Percentiles rank a stretch among this genome's conserved stretches.
phyloP scores from a whole-genome alignment of 179 eudicot genomes.

The Silene vulgaris region DNA sequence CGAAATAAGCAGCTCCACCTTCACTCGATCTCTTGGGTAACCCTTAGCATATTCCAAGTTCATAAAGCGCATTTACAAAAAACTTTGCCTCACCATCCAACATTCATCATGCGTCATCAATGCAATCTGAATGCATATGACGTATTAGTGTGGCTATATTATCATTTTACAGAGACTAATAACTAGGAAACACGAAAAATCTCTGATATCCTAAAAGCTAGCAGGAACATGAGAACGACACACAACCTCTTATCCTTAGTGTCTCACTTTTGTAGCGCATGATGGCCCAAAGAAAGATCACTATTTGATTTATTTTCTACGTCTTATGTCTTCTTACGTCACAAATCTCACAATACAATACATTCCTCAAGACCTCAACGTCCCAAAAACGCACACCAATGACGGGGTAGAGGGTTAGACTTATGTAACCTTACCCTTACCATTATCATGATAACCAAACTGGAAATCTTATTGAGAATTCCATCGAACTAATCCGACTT shows the following conservation, averaged over 20 bases:
- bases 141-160: slow-evolving; percentile 42
- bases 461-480: too few species aligned
- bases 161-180: slow-evolving; percentile 20
- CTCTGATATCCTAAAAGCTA: background rate
- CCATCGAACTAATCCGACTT: too few species aligned
- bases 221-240: background rate
- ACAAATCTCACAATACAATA: too few species aligned
- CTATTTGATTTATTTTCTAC: too few species aligned
- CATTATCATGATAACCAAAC: too few species aligned
- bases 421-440: too few species aligned
- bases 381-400: too few species aligned
- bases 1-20: slow-evolving; percentile 22
- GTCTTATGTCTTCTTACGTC: too few species aligned
- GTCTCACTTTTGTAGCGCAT: background rate
- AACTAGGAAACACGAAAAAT: slow-evolving; percentile 2
- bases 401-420: too few species aligned
- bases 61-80: slow-evolving; percentile 39
- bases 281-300: too few species aligned
- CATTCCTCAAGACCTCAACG: too few species aligned
- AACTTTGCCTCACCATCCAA: slow-evolving; percentile 46
- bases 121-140: slow-evolving; percentile 70
- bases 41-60: slow-evolving; percentile 37
- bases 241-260: background rate
- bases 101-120: slow-evolving; percentile 63
- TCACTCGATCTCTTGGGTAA: slow-evolving; percentile 32